A percentile compares a stretch with the other conserved stretches of the same genome.
Evolutionary conservation across 306 rosid species (phyloP).

Genomic region (Sesbania bispinosa): DNA sequence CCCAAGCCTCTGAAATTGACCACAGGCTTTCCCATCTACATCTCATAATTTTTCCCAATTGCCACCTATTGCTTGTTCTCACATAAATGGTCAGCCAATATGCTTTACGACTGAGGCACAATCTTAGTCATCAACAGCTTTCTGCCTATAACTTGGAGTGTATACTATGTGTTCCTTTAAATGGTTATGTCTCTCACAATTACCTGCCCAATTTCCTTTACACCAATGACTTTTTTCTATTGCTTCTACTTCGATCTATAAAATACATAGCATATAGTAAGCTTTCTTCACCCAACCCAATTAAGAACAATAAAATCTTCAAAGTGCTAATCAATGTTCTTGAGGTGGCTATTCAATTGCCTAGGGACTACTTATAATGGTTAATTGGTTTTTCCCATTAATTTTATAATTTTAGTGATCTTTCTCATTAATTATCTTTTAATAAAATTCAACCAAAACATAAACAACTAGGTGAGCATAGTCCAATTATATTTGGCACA

Average conservation of each 20-base stretch:
- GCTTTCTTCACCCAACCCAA: neutral
- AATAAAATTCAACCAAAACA: neutral
- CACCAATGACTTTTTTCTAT: neutral
- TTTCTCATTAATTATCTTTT: neutral
- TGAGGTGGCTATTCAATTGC: constrained; percentile 18
- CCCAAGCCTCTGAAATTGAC: no score
- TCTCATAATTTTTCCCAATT: neutral
- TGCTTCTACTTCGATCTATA: neutral
- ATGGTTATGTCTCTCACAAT: neutral
- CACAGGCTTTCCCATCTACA: neutral
- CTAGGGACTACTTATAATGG: neutral
- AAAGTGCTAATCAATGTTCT: neutral
- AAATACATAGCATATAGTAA: neutral
- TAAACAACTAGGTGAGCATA: neutral
- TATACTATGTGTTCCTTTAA: constrained; percentile 17
- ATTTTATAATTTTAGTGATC: neutral
- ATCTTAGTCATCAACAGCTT: neutral
- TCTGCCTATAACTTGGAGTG: constrained; percentile 3
- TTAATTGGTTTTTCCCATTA: neutral
- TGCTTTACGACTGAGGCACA: neutral
- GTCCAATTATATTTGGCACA: neutral
- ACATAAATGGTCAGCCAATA: neutral
- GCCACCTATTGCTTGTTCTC: constrained; percentile 1
- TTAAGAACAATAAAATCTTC: neutral
- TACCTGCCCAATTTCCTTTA: constrained; percentile 8